Base-by-base conservation (phyloP, 2,329 filamentous ascomycete species). In the Trichophyton benhamiae region DNA sequence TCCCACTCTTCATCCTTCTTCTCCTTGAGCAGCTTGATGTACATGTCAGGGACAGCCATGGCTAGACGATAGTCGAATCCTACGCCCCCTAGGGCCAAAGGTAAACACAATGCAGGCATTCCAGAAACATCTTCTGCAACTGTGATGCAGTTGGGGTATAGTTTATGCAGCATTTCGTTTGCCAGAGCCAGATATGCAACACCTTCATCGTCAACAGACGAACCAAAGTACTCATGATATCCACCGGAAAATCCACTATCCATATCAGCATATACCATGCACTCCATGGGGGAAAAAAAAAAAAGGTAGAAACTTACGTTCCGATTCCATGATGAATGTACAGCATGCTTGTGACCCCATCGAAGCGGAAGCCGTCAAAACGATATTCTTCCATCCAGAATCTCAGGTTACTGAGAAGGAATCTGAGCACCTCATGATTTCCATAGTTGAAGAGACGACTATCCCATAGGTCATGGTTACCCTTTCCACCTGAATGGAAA, bases 361-460 rank as follows among this genome's bases (percentile, higher is more conserved):
- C 94, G 69, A 99, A 99, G 48, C 94, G 85, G 82, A 97, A 99
- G 25, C 94, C 94, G 71, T 99, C 94, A 71, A 99, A 97, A 46
- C 85, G 79, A 70, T 96, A 99, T 76, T 96, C 91, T 61, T 97
- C 92, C 91, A 99, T 97, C 91, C 94, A 99, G 78, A 96, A 99
- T 25, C 92, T 84, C 62, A 99, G 77, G 72, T 99, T 99, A 74
- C 91, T 96, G 27, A 99, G 80, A 53, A 99, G 79, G 76, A 99
- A 99, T n/a, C 94, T 84, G 72, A 97, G 75, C 22, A 99, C 94
- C 72, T 99, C 94, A 69, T 97, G 91, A 69, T 84, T 84, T 33
- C 91, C 92, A 71, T 97, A 99, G 78, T 99, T 99, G 81, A 99
- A 99, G 61, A 99, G 78, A 63, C 94, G 84, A 74, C 90, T 96